phyloP scores from a whole-genome alignment of 2,329 filamentous ascomycete species.

The Fusarium avenaceum region DNA sequence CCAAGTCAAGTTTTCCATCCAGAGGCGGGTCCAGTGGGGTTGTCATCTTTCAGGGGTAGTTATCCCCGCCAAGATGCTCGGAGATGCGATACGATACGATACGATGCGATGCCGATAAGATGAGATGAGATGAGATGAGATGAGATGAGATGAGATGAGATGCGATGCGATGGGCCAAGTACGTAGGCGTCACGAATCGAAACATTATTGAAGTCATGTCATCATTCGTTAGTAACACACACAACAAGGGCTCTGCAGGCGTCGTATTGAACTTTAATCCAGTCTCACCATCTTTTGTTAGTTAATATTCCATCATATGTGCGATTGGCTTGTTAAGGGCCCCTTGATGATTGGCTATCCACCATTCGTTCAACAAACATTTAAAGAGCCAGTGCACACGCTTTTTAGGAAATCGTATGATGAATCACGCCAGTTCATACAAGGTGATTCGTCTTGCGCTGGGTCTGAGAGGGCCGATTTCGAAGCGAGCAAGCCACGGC shows the following conservation, averaged over 20 bases:
- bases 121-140: slow-evolving; percentile 32
- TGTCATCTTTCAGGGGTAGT: slow-evolving; percentile 31
- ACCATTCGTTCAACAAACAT: slow-evolving; percentile 17
- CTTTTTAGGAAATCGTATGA: slow-evolving; percentile 46
- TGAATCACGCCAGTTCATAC: slow-evolving; percentile 43
- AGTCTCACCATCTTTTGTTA: background rate
- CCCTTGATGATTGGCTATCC: slow-evolving; percentile 30
- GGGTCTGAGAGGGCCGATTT: slow-evolving; percentile 14
- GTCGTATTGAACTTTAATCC: background rate
- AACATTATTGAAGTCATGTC: background rate
- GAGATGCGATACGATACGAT: slow-evolving; percentile 42
- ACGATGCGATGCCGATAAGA: slow-evolving; percentile 41
- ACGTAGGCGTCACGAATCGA: background rate
- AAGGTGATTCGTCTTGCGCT: slow-evolving; percentile 29
- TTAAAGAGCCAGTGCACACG: slow-evolving; percentile 16
- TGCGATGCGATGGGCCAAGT: slow-evolving; percentile 11
- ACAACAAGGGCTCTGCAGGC: background rate
- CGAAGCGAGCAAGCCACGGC: slow-evolving; percentile 38
- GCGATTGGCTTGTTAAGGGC: background rate
- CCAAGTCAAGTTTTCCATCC: slow-evolving; percentile 20
- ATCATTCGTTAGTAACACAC: background rate
- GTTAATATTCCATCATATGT: background rate
- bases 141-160: background rate
- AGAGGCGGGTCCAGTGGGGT: slow-evolving; percentile 35
- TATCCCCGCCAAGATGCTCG: slow-evolving; percentile 35